These are phyloP conservation scores for Sherardia arvensis DNA, from an alignment of 257 asterid species.

Conservation along the genomic window DNA sequence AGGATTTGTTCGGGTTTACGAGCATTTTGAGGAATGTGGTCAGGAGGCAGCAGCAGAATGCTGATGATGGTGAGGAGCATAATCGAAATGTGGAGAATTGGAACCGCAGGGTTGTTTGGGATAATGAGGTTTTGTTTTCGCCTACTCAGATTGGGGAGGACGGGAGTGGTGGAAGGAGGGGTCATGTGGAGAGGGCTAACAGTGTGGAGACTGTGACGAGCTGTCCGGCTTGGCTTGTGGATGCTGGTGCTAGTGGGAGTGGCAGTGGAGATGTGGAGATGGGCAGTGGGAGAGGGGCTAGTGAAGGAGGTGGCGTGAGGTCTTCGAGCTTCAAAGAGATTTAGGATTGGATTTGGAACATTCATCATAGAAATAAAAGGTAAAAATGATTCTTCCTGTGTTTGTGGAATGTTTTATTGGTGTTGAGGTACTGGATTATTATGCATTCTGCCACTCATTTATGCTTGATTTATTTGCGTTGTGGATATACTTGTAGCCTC, in stretches of 20 bases:
- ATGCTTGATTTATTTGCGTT: neutral
- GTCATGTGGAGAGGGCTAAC: conserved; percentile 42
- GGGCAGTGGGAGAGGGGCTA: conserved; percentile 12
- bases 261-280: conserved; percentile 24
- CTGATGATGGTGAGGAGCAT: conserved; percentile 24
- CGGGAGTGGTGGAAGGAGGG: conserved; percentile 52
- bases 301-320: conserved; percentile 6
- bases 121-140: conserved; percentile 48
- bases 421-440: neutral
- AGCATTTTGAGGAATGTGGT: conserved; percentile 47
- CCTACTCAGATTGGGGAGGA: conserved; percentile 66
- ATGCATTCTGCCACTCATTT: neutral
- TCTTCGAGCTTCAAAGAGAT: conserved; percentile 2
- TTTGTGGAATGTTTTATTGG: neutral
- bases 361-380: conserved; percentile 8
- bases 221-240: conserved; percentile 56
- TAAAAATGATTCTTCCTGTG: neutral
- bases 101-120: conserved; percentile 19
- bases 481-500: neutral
- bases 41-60: conserved; percentile 26
- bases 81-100: conserved; percentile 10
- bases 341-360: neutral
- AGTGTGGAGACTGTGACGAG: conserved; percentile 71
- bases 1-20: conserved; percentile 40
- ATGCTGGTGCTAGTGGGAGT: conserved; percentile 36